A percentile compares a stretch with the other conserved stretches of the same genome.
phyloP scores from a whole-genome alignment of 2,329 filamentous ascomycete species.

The Aspergillus novoparasiticus region DNA sequence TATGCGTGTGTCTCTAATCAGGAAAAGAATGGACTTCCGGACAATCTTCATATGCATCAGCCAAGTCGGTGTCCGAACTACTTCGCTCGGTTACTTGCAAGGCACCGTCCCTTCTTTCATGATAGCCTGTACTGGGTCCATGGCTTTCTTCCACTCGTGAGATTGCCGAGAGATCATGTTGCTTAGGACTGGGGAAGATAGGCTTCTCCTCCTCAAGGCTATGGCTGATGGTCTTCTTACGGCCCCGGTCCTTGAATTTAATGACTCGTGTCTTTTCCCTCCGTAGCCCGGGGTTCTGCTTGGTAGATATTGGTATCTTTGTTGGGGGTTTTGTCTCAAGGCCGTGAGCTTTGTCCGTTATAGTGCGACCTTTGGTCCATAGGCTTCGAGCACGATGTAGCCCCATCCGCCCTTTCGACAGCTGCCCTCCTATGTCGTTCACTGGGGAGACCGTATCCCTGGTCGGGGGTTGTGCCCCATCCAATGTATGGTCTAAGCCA shows the following conservation, averaged over 20 bases:
- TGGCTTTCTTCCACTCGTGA: not conserved
- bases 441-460: not conserved
- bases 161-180: not conserved
- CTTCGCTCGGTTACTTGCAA: constrained; percentile 11
- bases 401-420: constrained; percentile 12
- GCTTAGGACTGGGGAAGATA: not conserved
- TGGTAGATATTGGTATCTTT: constrained; percentile 10
- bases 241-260: constrained; percentile 11
- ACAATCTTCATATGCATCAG: constrained; percentile 28
- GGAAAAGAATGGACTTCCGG: constrained; percentile 28
- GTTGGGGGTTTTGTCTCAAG: constrained; percentile 15
- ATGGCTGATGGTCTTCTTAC: constrained; percentile 6
- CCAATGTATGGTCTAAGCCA: constrained; percentile 8
- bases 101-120: not conserved
- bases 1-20: constrained; percentile 15
- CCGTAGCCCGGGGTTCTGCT: constrained; percentile 12
- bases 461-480: constrained; percentile 5
- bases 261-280: constrained; percentile 17
- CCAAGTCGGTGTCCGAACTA: constrained; percentile 24
- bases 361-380: constrained; percentile 15
- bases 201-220: constrained; percentile 6
- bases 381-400: constrained; percentile 17
- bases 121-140: not conserved
- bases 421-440: constrained; percentile 6
- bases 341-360: constrained; percentile 15